Percentiles rank a stretch among this genome's conserved stretches.
phyloP scores from a whole-genome alignment of 345 rosid species.

The Populus tremula region DNA sequence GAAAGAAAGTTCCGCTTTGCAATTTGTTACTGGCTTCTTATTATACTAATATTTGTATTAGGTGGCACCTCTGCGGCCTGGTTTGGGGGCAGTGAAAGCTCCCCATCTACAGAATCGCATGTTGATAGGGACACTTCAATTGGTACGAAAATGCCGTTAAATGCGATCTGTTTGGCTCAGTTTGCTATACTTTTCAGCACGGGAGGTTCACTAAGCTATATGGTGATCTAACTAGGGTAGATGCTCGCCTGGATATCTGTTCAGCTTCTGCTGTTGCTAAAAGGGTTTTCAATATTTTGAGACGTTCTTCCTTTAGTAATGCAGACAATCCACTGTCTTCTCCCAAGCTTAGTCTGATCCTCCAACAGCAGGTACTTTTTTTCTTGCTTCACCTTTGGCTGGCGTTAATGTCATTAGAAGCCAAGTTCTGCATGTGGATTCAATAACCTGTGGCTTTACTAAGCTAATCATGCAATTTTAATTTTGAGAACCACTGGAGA shows the following conservation, averaged over 20 bases:
- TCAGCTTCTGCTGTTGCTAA: slow-evolving; percentile 61
- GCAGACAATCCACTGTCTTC: slow-evolving; percentile 44
- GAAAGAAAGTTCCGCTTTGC: not conserved
- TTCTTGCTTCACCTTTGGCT: not conserved
- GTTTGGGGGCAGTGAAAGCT: slow-evolving; percentile 44
- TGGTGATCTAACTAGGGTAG: slow-evolving; percentile 70
- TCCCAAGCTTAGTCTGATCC: slow-evolving; percentile 65
- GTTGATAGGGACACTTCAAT: slow-evolving; percentile 17
- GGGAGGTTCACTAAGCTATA: slow-evolving; percentile 64
- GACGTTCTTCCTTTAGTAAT: slow-evolving; percentile 36
- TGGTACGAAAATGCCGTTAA: slow-evolving; percentile 41
- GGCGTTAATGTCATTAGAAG: too few relatives aligned
- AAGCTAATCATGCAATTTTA: not conserved
- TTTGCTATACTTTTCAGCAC: slow-evolving; percentile 63
- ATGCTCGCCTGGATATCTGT: slow-evolving; percentile 67
- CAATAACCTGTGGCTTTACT: not conserved
- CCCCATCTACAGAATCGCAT: slow-evolving; percentile 20
- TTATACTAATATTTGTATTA: slow-evolving; percentile 18
- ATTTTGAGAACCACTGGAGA: too few relatives aligned
- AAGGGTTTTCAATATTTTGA: slow-evolving; percentile 40
- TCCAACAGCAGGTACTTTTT: slow-evolving; percentile 77
- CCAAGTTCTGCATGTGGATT: not conserved
- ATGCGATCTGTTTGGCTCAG: slow-evolving; percentile 70
- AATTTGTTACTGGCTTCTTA: slow-evolving; percentile 2
- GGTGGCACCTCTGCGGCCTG: slow-evolving; percentile 65